Evolutionary conservation across 768 basidiomycete genomes (phyloP), one percentile per base, ranked within the genome.

Genomic region (Sarcomyxa edulis): DNA sequence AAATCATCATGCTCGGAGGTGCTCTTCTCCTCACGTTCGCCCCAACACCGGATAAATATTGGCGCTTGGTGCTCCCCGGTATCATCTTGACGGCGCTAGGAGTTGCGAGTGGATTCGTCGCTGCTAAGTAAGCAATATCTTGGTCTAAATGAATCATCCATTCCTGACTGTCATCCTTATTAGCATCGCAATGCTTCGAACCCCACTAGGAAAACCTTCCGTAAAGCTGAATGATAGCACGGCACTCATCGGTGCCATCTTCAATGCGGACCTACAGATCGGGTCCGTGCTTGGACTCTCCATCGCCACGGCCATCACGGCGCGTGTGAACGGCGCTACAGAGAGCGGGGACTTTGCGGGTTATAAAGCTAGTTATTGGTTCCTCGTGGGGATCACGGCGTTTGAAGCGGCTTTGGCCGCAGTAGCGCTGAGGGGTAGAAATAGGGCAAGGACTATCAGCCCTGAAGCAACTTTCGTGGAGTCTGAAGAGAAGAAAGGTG

Each of bases 221-320:
- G 68, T 73, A 31, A 67, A 44, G 22, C 27, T 39, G 11, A 34
- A 37, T 3, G 46, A 47, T 15, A 49, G 35, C 26, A 47, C 43
- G n/a, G 32, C 48, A 0, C 46, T 68, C 8, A 61, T 73, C 18
- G 72, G 74, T 15, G 74, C 74, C n/a, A 71, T 76, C 31, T 72
- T 72, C 56, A 73, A 75, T 40, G 64, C 65, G 7, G 68, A 71
- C n/a, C 62, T 74, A 5, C 72, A 76, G 48, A 58, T 74, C 37
- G 71, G 74, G 22, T 68, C 66, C 3, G 71, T 73, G 3, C 50
- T 72, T 12, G 69, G 66, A 16, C 56, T 71, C 32, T 63, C 74
- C 9, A 60, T 61, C 19, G 63, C 68, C 25, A 63, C 43, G 4
- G 46, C 48, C 8, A 47, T 49, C 22, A 44, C 39, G 2, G 37